Base-by-base conservation (phyloP, 1,284 basidiomycete species). In the Exobasidium cylindrosporum region DNA sequence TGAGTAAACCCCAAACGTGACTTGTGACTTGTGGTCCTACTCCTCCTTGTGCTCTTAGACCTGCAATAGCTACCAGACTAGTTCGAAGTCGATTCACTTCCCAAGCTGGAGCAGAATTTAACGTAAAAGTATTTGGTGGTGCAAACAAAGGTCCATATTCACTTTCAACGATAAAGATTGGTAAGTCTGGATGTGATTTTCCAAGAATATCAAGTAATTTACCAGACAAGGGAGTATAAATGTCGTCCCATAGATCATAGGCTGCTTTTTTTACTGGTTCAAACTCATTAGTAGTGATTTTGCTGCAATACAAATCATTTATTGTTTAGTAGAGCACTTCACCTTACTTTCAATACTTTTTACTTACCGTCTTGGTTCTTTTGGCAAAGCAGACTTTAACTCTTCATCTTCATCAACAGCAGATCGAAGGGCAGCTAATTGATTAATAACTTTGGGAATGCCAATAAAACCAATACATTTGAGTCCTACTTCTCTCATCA, bases 401-500 rank as follows among this genome's bases (percentile, higher is more conserved):
- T 78, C 73, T 0, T 40, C 26, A 46, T 78, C 76, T 30, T 69
- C 67, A 24, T 79, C 77, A 4, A 77, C 75, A 0, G 66, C 70
- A 11, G 68, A 66, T 24, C 77, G 63, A 1, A 79, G 64, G n/a
- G 75, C 76, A 31, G 76, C 73, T 5, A 79, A 68, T 30, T 79
- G 78, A 66, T 79, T 79, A 64, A 79, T 79, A 29, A 73, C 72
- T 81, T 90, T 86, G 69, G 92, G 91, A 60, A 95, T 91, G 45
- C 93, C 93, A 67, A 91, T 87, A 80, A 96, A 93, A 69, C 93
- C 90, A 76, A 89, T 88, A 73, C 91, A 93, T 83, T 98, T 97
- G 78, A 98, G 80, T 3, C 92, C 92, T 7, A 89, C 87, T 83
- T 98, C 95, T 57, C 95, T 86, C 87, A 97, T 93, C 70, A 93